These are phyloP conservation scores for Sisymbrium altissimum DNA, from an alignment of 345 rosid genomes.

Conservation along the genomic window DNA sequence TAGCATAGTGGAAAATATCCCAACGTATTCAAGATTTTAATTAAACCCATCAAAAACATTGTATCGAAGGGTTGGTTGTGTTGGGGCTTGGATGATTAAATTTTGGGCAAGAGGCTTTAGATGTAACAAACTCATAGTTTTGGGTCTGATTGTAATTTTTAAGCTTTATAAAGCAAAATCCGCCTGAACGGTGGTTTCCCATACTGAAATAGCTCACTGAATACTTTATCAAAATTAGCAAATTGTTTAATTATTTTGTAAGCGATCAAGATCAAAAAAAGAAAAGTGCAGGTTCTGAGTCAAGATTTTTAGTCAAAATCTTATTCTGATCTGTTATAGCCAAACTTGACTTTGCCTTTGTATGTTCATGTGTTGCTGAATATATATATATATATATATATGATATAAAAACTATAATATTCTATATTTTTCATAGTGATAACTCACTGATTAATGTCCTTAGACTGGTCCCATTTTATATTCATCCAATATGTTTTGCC, in stretches of 20 bases:
- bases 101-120: not conserved
- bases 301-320: slow-evolving; percentile 27
- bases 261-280: not conserved
- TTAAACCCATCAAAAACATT: not conserved
- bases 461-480: not conserved
- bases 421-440: not conserved
- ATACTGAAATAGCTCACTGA: not conserved
- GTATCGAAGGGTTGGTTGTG: not conserved
- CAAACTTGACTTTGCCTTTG: slow-evolving; percentile 27
- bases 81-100: not conserved
- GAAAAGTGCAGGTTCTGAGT: not conserved
- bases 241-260: too few relatives aligned
- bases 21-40: not conserved
- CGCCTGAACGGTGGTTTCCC: not conserved
- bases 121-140: not conserved
- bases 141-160: not conserved
- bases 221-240: not conserved
- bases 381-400: too few relatives aligned
- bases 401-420: not conserved
- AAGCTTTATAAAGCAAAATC: not conserved
- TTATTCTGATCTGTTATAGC: slow-evolving; percentile 21
- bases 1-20: not conserved
- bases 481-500: not conserved
- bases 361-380: not conserved
- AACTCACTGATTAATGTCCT: not conserved